Evolutionary conservation across 305 asterid species (phyloP).

Genomic region (Fraxinus latifolia): DNA sequence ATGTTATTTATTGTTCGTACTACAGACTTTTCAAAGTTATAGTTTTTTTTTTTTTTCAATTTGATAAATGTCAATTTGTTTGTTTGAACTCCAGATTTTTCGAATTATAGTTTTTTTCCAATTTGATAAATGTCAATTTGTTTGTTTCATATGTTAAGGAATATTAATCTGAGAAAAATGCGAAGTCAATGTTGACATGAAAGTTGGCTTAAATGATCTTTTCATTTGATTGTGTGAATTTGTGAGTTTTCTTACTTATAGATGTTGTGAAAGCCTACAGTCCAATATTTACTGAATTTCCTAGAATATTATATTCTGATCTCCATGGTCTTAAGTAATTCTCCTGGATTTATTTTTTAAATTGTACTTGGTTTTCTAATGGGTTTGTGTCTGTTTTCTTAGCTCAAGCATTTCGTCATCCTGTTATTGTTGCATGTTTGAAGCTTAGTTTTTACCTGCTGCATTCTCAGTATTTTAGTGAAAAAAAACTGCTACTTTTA

Average conservation of each 20-base stretch:
- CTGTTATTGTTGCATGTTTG: not conserved
- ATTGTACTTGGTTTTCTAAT: not conserved
- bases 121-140: not conserved
- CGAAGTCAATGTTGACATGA: not conserved
- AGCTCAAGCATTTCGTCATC: not conserved
- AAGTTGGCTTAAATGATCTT: not conserved
- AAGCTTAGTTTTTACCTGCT: not conserved
- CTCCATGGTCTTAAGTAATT: not conserved
- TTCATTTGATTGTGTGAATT: not conserved
- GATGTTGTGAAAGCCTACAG: not conserved
- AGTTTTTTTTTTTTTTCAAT: not conserved
- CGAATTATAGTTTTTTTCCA: not conserved
- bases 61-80: not conserved
- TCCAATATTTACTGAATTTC: not conserved
- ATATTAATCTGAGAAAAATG: not conserved
- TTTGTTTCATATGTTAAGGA: not conserved
- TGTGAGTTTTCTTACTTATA: not conserved
- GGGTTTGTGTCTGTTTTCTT: not conserved
- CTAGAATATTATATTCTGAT: not conserved
- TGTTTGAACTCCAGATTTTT: not conserved
- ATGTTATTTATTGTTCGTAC: not conserved
- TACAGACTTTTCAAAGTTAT: not conserved
- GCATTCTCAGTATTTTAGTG: not conserved
- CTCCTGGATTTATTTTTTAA: not conserved
- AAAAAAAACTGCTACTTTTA: not conserved